Base-by-base conservation (phyloP, 2,329 filamentous ascomycete species). In the Fusarium devonianum region DNA sequence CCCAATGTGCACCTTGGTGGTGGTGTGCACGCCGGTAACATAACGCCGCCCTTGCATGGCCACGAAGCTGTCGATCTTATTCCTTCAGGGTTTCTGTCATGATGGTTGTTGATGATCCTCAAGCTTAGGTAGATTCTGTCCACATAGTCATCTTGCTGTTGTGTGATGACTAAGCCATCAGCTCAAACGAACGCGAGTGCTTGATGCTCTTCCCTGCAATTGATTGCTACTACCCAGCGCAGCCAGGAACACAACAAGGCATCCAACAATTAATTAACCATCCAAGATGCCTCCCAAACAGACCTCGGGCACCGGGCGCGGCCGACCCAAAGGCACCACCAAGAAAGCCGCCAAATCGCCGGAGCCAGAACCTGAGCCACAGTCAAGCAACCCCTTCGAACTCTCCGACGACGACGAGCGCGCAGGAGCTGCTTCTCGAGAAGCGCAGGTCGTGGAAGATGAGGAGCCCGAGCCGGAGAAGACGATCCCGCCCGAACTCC, bases 401-500 rank as follows among this genome's bases (percentile, higher is more conserved):
- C 66, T 68, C 12, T 72, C 69, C 2, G 58, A 69, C 12, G 59
- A 69, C 14, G 36, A 53, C 30, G 38, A 53, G 3, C 37, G 19
- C 17, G 17, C 30, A 5, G 17, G 35, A 12, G 53, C 38, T 17
- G 49, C 58, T 7, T 58, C 64, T 3, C 65, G 61, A 3, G 65
- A 66, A 1, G 65, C 68, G 11, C 32, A 49, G 21, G 46, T 40
- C 7, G 45, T 49, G 4, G 63, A 63, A 5, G 63, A 70, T 3
- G 73, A 72, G 3, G 63, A 69, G 3, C 71, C 71, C 4, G 69
- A 73, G 10, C 67, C 69, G 0, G 71, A 72, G 21, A 74, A 75
- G 55, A 73, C 74, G 37, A 88, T 97, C 19, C 89, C 92, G 0
- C 78, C 82, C 4, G 85, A 90, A 32, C 78, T 97, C 1, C 73